Evolutionary conservation across 1,284 basidiomycete species (phyloP).

Genomic region (Lentinula novae-zelandiae): DNA sequence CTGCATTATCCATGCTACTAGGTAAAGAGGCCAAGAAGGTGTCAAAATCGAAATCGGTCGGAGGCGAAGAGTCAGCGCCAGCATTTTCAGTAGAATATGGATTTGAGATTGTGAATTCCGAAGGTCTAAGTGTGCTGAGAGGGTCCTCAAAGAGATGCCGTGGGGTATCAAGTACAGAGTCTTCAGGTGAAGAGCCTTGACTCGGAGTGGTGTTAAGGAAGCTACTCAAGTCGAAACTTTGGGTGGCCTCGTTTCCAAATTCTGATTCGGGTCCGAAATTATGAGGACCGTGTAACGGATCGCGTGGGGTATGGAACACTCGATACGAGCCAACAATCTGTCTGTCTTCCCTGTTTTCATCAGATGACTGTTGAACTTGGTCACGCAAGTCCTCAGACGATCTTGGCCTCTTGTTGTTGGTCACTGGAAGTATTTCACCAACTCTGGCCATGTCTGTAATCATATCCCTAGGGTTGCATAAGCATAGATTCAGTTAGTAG

Average conservation of each 20-base stretch:
- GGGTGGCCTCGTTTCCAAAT: not conserved
- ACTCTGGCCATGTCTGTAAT: conserved; percentile 28
- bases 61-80: not conserved
- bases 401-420: conserved; percentile 10
- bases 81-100: not conserved
- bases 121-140: not conserved
- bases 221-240: not conserved
- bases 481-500: not conserved
- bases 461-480: conserved; percentile 27
- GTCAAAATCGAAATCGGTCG: conserved; percentile 10
- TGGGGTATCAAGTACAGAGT: not conserved
- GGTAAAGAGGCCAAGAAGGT: conserved; percentile 17
- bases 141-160: not conserved
- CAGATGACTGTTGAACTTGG: not conserved
- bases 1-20: conserved; percentile 29
- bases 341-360: not conserved
- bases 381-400: conserved; percentile 6
- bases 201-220: not conserved
- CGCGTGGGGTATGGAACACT: not conserved
- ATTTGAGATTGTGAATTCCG: not conserved
- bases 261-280: not conserved
- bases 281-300: not conserved
- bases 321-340: conserved; percentile 3
- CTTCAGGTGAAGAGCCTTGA: not conserved
- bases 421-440: conserved; percentile 5